A percentile compares a stretch with the other conserved stretches of the same genome.
Evolutionary conservation across 192 early-diverging fungal genomes (phyloP).

Genomic region (Backusella tuberculispora): DNA sequence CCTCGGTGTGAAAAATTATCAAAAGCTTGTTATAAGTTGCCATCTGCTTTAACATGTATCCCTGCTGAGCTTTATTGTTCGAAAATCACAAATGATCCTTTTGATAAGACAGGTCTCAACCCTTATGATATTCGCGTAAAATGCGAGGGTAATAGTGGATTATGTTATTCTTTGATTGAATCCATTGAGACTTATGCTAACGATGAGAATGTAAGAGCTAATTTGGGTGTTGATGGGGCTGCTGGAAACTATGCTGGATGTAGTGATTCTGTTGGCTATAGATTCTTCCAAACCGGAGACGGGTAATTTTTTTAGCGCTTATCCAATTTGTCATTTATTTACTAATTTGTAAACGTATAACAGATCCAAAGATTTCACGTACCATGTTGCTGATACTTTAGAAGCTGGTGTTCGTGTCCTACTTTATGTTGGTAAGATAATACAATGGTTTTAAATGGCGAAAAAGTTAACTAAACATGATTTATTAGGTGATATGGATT

Average conservation of each 20-base stretch:
- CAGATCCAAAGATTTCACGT: slow-evolving; percentile 29
- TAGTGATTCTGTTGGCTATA: slow-evolving; percentile 50
- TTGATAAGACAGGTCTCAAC: slow-evolving; percentile 43
- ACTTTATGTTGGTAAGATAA: slow-evolving; percentile 76
- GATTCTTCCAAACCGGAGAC: slow-evolving; percentile 32
- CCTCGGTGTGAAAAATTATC: slow-evolving; percentile 78
- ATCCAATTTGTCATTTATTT: slow-evolving; percentile 37
- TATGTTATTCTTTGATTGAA: slow-evolving; percentile 89
- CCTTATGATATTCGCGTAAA: slow-evolving; percentile 92
- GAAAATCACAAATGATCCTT: neutral
- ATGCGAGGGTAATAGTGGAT: slow-evolving; percentile 72
- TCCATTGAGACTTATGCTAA: slow-evolving; percentile 85
- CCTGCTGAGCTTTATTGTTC: slow-evolving; percentile 61
- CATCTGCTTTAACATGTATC: slow-evolving; percentile 79
- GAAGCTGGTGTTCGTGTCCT: slow-evolving; percentile 82
- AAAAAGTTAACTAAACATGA: neutral
- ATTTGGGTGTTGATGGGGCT: slow-evolving; percentile 74
- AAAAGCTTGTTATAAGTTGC: slow-evolving; percentile 82
- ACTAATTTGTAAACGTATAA: slow-evolving; percentile 16
- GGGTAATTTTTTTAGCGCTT: slow-evolving; percentile 27
- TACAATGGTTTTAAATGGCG: neutral
- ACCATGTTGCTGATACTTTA: slow-evolving; percentile 53
- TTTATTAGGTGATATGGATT: slow-evolving; percentile 38
- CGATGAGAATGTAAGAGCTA: slow-evolving; percentile 69
- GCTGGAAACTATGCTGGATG: slow-evolving; percentile 75